A percentile compares a stretch with the other conserved stretches of the same genome.
Evolutionary conservation across 768 basidiomycete species (phyloP).

Genomic region (Serendipita vermifera): DNA sequence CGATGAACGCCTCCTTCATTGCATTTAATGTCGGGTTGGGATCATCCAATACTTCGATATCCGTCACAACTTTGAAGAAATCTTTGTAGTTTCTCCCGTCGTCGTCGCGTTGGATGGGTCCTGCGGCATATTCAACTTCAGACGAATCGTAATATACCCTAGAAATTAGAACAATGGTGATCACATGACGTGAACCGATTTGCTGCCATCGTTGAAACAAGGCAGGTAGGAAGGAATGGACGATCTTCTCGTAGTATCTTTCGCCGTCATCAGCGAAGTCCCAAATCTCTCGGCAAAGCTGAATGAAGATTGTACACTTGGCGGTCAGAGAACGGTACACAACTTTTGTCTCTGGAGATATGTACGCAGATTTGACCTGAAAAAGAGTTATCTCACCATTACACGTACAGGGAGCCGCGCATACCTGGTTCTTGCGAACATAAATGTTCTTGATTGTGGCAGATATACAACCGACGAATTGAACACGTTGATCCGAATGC

Average conservation of each 20-base stretch:
- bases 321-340: conserved; percentile 86
- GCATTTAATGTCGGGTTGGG: conserved; percentile 79
- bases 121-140: conserved; percentile 71
- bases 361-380: conserved; percentile 68
- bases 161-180: conserved; percentile 89
- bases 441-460: conserved; percentile 76
- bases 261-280: conserved; percentile 95
- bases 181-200: conserved; percentile 77
- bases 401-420: conserved; percentile 12
- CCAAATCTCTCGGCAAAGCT: conserved; percentile 93
- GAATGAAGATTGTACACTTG: conserved; percentile 86
- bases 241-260: conserved; percentile 92
- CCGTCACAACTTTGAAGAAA: conserved; percentile 90
- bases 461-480: conserved; percentile 68
- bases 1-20: conserved; percentile 81
- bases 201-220: conserved; percentile 78
- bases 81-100: conserved; percentile 71
- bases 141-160: conserved; percentile 77
- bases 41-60: conserved; percentile 75
- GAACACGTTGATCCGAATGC: conserved; percentile 71
- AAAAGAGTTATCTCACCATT: neutral
- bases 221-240: conserved; percentile 88
- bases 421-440: conserved; percentile 51
- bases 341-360: conserved; percentile 72
- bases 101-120: conserved; percentile 64